Percentiles rank a stretch among this genome's conserved stretches.
phyloP scores from a whole-genome alignment of 1,139 yeast species.

The Waltiozyma sp. region DNA sequence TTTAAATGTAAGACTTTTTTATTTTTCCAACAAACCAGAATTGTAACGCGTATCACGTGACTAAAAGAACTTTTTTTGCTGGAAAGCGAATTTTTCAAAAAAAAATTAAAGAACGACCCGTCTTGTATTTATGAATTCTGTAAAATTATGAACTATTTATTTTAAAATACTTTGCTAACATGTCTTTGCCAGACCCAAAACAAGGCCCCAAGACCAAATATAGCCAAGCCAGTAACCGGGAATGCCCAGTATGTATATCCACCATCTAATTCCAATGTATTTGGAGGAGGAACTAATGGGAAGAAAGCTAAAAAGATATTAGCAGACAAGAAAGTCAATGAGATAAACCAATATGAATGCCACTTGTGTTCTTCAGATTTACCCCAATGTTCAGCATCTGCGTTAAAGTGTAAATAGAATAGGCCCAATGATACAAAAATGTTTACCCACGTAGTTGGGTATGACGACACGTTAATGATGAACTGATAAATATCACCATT shows the following conservation, averaged over 20 bases:
- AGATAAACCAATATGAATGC: slow-evolving; percentile 16
- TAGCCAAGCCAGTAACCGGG: slow-evolving; percentile 42
- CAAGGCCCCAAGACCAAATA: slow-evolving; percentile 34
- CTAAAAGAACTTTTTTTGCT: too few relatives aligned
- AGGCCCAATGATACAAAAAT: slow-evolving; percentile 32
- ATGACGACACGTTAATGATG: slow-evolving; percentile 37
- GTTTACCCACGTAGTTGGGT: slow-evolving; percentile 44
- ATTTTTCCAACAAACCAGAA: too few relatives aligned
- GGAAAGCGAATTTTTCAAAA: too few relatives aligned
- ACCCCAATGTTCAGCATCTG: slow-evolving; percentile 25
- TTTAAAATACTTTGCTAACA: neutral
- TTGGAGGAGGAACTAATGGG: slow-evolving; percentile 46
- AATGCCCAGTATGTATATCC: slow-evolving; percentile 45
- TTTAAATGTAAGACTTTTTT: too few relatives aligned
- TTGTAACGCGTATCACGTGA: too few relatives aligned
- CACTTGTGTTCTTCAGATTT: slow-evolving; percentile 18
- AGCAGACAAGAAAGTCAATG: slow-evolving; percentile 32
- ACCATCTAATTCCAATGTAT: slow-evolving; percentile 13
- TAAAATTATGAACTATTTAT: too few relatives aligned
- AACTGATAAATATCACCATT: slow-evolving; percentile 37
- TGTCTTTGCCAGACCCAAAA: slow-evolving; percentile 24
- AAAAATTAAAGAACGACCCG: too few relatives aligned
- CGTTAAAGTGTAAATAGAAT: slow-evolving; percentile 28
- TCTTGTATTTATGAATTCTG: too few relatives aligned
- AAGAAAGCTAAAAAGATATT: slow-evolving; percentile 43